Conservation (phyloP, 306 rosid genomes). For the peach (Prunus persica) region DNA sequence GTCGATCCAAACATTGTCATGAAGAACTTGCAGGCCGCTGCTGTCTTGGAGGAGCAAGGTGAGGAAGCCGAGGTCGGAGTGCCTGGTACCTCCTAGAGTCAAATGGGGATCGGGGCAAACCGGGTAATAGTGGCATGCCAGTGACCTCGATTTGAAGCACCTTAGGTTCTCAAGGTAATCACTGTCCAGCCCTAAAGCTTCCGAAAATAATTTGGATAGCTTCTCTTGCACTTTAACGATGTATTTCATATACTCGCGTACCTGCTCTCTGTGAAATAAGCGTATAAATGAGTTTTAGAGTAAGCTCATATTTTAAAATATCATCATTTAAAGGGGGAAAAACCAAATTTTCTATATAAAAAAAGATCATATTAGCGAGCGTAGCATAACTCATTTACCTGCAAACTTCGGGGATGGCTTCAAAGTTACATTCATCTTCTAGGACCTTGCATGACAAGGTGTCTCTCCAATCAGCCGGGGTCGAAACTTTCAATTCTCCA, state of each 20-base stretch:
- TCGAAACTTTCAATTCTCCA: constrained; percentile 36
- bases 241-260: constrained; percentile 12
- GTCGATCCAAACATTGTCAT: constrained; percentile 27
- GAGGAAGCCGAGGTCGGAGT: constrained; percentile 17
- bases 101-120: constrained; percentile 24
- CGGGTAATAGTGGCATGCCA: constrained; percentile 25
- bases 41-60: constrained; percentile 24
- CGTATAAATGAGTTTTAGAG: background rate
- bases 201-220: constrained; percentile 14
- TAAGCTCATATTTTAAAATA: background rate
- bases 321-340: background rate
- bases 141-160: constrained; percentile 16
- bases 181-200: constrained; percentile 24
- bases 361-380: background rate
- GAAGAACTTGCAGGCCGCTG: constrained; percentile 23
- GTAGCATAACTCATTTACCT: background rate
- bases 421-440: background rate
- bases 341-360: background rate
- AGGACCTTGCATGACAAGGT: constrained; percentile 15
- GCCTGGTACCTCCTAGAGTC: constrained; percentile 22
- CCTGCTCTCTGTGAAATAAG: constrained; percentile 7
- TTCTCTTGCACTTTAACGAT: background rate
- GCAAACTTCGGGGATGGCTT: constrained; percentile 29
- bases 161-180: constrained; percentile 12
- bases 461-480: constrained; percentile 34